Evolutionary conservation across 169 alveolate genomes (phyloP).

Genomic region (Theileria luwenshuni): DNA sequence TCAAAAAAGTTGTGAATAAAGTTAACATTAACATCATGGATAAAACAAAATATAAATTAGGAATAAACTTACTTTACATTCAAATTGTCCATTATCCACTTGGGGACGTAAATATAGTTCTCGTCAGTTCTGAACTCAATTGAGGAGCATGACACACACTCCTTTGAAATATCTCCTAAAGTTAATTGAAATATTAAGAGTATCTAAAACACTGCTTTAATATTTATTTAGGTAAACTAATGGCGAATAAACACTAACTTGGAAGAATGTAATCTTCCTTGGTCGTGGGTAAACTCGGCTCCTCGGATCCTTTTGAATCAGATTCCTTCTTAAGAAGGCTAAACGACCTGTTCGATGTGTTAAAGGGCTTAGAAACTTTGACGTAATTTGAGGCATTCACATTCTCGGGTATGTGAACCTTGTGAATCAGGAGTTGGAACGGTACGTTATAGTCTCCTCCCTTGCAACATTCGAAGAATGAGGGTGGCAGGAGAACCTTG

Average conservation of each 20-base stretch:
- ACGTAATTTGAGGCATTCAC: not conserved
- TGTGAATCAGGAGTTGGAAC: slow-evolving; percentile 59
- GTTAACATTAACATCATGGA: not conserved
- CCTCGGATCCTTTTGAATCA: slow-evolving; percentile 4
- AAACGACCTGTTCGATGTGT: not conserved
- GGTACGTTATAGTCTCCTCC: slow-evolving; percentile 49
- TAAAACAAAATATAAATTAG: not conserved
- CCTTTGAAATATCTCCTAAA: slow-evolving; percentile 57
- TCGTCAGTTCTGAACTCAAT: slow-evolving; percentile 62
- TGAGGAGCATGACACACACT: slow-evolving; percentile 56
- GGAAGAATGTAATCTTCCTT: slow-evolving; percentile 7
- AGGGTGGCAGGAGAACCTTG: slow-evolving; percentile 61
- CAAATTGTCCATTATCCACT: slow-evolving; percentile 66
- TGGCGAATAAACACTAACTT: slow-evolving; percentile 13
- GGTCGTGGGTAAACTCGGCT: not conserved
- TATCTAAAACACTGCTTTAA: too few species aligned
- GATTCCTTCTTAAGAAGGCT: not conserved
- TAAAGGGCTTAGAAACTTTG: not conserved
- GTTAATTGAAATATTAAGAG: not conserved
- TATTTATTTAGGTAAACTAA: too few species aligned
- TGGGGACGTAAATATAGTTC: slow-evolving; percentile 60
- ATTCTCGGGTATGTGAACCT: slow-evolving; percentile 39
- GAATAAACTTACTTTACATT: slow-evolving; percentile 34
- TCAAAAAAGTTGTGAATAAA: not conserved
- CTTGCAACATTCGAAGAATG: slow-evolving; percentile 35